Evolutionary conservation across 768 basidiomycete species (phyloP).

Genomic region (Hygrocybe coccinea): DNA sequence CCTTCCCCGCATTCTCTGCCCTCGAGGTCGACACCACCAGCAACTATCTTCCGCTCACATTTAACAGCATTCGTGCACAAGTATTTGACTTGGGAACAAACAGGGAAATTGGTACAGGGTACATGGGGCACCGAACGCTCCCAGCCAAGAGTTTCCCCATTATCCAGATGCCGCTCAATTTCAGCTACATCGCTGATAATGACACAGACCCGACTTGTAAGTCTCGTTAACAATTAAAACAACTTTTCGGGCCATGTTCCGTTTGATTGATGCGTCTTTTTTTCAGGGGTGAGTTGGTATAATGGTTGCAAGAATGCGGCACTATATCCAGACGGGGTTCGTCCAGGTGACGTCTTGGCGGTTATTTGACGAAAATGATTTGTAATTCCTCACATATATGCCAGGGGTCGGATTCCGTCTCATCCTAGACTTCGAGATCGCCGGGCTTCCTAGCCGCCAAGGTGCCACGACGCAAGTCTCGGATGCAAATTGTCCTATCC

Average conservation of each 20-base stretch:
- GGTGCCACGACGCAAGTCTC: conserved; percentile 52
- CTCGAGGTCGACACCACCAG: conserved; percentile 70
- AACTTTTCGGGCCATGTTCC: too few species aligned
- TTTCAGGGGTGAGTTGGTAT: conserved; percentile 68
- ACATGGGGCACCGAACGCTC: conserved; percentile 52
- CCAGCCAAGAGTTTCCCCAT: conserved; percentile 63
- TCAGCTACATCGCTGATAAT: conserved; percentile 77
- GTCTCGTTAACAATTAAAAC: conserved; percentile 16
- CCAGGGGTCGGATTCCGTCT: conserved; percentile 61
- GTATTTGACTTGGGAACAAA: conserved; percentile 67
- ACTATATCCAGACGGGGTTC: conserved; percentile 44
- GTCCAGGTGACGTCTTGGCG: conserved; percentile 49
- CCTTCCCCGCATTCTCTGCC: conserved; percentile 73
- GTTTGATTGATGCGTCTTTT: too few species aligned
- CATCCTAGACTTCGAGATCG: conserved; percentile 60
- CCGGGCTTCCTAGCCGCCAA: conserved; percentile 55
- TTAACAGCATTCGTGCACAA: conserved; percentile 60
- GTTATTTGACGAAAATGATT: neutral
- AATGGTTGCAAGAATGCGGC: conserved; percentile 64
- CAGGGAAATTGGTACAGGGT: conserved; percentile 63
- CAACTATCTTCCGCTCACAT: conserved; percentile 75
- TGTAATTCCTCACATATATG: too few species aligned
- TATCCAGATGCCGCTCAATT: conserved; percentile 72
- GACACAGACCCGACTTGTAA: conserved; percentile 79
- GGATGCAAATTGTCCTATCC: conserved; percentile 64